These are phyloP conservation scores for Dactylorhiza incarnata DNA, from an alignment of 106 monocot genomes.

Conservation along the genomic window DNA sequence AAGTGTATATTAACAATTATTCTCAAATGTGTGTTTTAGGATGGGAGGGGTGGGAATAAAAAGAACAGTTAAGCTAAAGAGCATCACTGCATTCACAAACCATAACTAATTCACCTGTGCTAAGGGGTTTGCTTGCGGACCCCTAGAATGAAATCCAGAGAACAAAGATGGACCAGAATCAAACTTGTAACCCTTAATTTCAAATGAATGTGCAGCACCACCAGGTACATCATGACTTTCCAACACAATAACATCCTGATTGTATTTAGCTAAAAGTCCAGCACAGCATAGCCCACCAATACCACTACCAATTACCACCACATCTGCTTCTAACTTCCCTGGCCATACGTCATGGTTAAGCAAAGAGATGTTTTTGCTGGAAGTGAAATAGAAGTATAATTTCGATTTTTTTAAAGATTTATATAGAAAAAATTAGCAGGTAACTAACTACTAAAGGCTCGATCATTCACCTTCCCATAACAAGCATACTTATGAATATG, in stretches of 20 bases:
- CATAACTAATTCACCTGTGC: conserved; percentile 54
- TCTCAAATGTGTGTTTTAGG: background rate
- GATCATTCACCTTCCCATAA: no score
- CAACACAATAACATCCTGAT: conserved; percentile 80
- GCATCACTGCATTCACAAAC: background rate
- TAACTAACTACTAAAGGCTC: no score
- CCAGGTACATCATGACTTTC: conserved; percentile 96
- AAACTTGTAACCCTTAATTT: conserved; percentile 86
- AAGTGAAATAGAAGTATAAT: background rate
- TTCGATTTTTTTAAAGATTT: no score
- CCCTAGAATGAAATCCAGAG: conserved; percentile 93
- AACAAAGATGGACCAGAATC: conserved; percentile 96
- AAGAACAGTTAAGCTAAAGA: background rate
- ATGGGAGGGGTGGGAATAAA: no score
- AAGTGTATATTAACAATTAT: background rate
- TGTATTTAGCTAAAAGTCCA: conserved; percentile 82
- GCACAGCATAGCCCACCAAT: conserved; percentile 92
- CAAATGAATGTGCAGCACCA: conserved; percentile 95
- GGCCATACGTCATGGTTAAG: conserved; percentile 13
- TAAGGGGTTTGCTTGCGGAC: conserved; percentile 92
- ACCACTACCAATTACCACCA: conserved; percentile 91
- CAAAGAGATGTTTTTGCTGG: background rate
- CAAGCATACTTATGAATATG: no score
- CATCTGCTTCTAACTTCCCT: conserved; percentile 94
- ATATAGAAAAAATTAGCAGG: no score